Evolutionary conservation across 306 rosid genomes (phyloP), one percentile per base, ranked within the genome.

Genomic region (Elaeagnus macrophylla): DNA sequence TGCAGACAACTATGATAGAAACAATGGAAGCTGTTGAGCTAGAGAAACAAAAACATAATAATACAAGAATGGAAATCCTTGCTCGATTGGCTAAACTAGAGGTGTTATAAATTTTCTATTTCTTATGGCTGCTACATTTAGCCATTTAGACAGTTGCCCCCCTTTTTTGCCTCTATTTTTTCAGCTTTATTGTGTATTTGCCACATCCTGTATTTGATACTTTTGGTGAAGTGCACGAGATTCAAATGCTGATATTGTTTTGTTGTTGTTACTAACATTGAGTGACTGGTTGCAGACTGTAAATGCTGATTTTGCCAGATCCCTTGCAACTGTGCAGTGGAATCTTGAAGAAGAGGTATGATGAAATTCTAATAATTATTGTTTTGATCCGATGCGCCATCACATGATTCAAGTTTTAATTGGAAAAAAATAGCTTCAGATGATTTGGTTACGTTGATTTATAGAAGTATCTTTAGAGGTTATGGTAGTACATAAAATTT

Each of bases 11-110:
- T 53, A 84, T 60, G 88, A 84, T 93, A 95, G 99, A 87, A 75
- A 93, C 95, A 55, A 85, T 93, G 86, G 96, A 87, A 19, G 99
- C 99, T 56, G 96, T 70, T 75, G 99, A 93, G 53, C 69, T 84
- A 56, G 99, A 91, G 80, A 87, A 91, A 75, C 95, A 80, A 72
- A 93, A 87, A 62, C 96, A 87, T 66, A 87, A 82, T 72, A 83
- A 73, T 77, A 93, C 99, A 38, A 88, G 99, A 79, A 82, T 81
- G 95, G 94, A 84, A 75, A 76, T 81, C 65, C 82, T 93, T 67
- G 53, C 75, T 16, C 76, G 76, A 12, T 67, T 93, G 75, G 85
- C 95, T 65, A 87, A 87, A 77, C 75, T 82, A 40, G 99, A 93
- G 96, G 96, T 84, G 61, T 62, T 60, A 45, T 57, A 35, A 35